These are phyloP conservation scores for Yarrowia galli DNA, from an alignment of 1,139 yeast species.

Conservation along the genomic window DNA sequence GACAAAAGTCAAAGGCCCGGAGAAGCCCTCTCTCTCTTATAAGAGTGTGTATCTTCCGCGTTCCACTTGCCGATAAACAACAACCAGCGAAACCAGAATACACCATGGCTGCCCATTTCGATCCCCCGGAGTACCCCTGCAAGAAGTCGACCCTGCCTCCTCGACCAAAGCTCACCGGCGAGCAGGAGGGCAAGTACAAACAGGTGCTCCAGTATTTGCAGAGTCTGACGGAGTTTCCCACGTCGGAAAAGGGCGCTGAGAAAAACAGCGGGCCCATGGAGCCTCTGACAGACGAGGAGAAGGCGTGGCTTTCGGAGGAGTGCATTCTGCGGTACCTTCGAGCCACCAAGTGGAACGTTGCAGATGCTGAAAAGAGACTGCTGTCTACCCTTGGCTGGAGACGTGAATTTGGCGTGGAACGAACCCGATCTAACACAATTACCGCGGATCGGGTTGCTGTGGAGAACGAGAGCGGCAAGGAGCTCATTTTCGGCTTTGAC, in stretches of 20 bases:
- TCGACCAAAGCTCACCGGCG: slow-evolving; percentile 58
- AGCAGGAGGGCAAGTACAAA: slow-evolving; percentile 65
- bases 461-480: slow-evolving; percentile 89
- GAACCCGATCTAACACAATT: slow-evolving; percentile 50
- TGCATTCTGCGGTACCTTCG: slow-evolving; percentile 85
- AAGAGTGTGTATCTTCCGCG: neutral
- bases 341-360: slow-evolving; percentile 87
- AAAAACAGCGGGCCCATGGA: slow-evolving; percentile 47
- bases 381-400: slow-evolving; percentile 87
- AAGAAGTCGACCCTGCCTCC: slow-evolving; percentile 59
- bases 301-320: slow-evolving; percentile 90
- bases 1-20: slow-evolving; percentile 1
- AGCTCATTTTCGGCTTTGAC: slow-evolving; percentile 87
- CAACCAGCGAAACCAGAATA: neutral
- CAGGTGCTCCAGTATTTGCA: slow-evolving; percentile 67
- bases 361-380: slow-evolving; percentile 74
- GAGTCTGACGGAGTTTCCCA: slow-evolving; percentile 55
- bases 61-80: neutral
- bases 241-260: slow-evolving; percentile 51
- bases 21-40: neutral
- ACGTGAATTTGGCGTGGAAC: slow-evolving; percentile 81
- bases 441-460: slow-evolving; percentile 67
- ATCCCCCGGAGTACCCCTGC: slow-evolving; percentile 47
- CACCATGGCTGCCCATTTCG: slow-evolving; percentile 43
- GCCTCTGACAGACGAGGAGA: slow-evolving; percentile 66